phyloP scores from a whole-genome alignment of 495 filamentous ascomycete genomes.

The Eremomyces bilateralis region DNA sequence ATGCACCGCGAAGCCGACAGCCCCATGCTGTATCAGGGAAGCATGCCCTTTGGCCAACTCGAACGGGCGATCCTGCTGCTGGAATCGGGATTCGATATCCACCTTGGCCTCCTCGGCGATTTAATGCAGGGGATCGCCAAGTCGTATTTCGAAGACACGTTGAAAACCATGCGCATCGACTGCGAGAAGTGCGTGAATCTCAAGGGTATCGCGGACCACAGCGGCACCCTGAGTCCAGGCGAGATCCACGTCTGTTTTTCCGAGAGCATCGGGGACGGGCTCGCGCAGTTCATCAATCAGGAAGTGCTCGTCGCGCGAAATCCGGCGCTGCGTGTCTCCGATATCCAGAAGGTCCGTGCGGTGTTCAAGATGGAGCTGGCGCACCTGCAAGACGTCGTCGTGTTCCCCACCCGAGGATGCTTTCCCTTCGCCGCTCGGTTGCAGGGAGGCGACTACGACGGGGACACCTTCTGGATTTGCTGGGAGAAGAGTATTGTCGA shows the following conservation, averaged over 20 bases:
- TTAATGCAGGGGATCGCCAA: constrained; percentile 32
- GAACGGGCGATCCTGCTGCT: constrained; percentile 34
- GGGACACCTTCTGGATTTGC: constrained; percentile 64
- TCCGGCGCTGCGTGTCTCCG: constrained; percentile 58
- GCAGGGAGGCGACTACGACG: constrained; percentile 89
- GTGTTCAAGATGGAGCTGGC: constrained; percentile 46
- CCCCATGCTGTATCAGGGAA: constrained; percentile 24
- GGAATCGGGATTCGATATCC: constrained; percentile 26
- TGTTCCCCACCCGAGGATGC: constrained; percentile 54
- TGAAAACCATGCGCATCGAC: constrained; percentile 43
- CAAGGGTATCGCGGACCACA: constrained; percentile 67
- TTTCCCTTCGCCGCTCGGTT: constrained; percentile 57
- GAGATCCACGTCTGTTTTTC: constrained; percentile 74
- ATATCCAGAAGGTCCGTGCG: constrained; percentile 51
- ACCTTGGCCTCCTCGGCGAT: no score
- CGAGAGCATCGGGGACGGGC: constrained; percentile 32
- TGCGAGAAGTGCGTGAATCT: constrained; percentile 56
- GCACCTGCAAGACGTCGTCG: constrained; percentile 64
- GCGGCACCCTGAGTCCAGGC: constrained; percentile 36
- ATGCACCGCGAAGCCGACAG: constrained; percentile 8
- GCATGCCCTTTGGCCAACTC: constrained; percentile 27
- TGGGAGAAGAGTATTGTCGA: constrained; percentile 62
- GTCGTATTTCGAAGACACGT: constrained; percentile 31
- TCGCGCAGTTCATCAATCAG: constrained; percentile 33
- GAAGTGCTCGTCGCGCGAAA: constrained; percentile 72